phyloP scores from a whole-genome alignment of 345 rosid genomes.

The Angophora floribunda region DNA sequence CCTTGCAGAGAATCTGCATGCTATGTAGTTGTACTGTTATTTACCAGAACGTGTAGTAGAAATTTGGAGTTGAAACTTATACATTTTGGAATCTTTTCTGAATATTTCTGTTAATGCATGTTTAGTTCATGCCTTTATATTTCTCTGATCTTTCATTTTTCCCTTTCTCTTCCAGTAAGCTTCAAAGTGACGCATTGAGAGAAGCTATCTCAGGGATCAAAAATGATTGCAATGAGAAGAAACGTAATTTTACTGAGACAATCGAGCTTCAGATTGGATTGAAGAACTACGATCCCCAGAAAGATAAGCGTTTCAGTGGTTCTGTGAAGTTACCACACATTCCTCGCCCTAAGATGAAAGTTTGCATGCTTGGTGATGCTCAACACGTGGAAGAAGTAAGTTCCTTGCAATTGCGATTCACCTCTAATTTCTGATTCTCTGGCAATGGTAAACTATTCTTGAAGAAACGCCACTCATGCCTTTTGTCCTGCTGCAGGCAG shows the following conservation, averaged over 20 bases:
- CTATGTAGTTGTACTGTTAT: background rate
- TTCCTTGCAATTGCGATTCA: background rate
- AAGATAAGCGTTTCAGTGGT: constrained; percentile 62
- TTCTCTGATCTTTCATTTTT: background rate
- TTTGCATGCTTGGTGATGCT: constrained; percentile 74
- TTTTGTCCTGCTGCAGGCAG: constrained; percentile 28
- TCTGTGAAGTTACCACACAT: constrained; percentile 58
- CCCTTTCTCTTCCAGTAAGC: constrained; percentile 36
- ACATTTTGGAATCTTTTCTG: background rate
- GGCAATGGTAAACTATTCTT: background rate
- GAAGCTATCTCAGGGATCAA: constrained; percentile 48
- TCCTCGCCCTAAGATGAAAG: constrained; percentile 58
- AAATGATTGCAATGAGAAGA: constrained; percentile 33
- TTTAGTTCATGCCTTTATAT: background rate
- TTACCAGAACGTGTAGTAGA: background rate
- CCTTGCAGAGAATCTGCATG: background rate
- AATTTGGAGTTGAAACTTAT: background rate
- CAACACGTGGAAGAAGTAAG: constrained; percentile 56
- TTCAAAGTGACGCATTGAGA: constrained; percentile 52
- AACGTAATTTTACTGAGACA: constrained; percentile 61
- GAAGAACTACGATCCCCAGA: constrained; percentile 78
- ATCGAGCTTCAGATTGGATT: constrained; percentile 76
- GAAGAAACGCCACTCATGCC: background rate
- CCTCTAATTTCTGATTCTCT: background rate
- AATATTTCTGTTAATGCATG: background rate